Conservation (phyloP, 1,139 yeast species). For the Magnusiomyces fungicola region DNA sequence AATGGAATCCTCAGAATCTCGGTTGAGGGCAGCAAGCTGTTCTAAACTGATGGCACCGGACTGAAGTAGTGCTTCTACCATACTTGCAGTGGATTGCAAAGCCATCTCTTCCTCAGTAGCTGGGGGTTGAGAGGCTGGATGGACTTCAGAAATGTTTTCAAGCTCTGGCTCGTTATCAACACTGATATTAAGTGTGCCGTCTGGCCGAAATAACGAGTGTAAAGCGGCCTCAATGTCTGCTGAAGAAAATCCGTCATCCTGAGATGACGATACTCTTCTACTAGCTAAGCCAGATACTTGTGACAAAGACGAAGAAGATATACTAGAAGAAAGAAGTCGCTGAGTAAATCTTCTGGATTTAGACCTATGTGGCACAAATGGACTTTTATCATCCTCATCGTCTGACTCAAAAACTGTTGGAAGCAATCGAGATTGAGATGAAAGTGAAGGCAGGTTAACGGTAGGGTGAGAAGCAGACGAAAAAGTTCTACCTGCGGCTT, state of each 20-base stretch:
- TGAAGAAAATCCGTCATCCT: background rate
- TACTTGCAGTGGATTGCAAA: constrained; percentile 8
- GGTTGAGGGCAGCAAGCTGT: constrained; percentile 3
- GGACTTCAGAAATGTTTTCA: background rate
- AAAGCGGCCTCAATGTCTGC: constrained; percentile 6
- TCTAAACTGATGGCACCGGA: constrained; percentile 10
- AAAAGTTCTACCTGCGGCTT: background rate
- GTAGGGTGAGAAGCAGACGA: background rate
- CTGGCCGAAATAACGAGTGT: background rate
- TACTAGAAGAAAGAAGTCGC: too few relatives aligned
- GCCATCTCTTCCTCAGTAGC: constrained; percentile 9
- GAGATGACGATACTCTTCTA: background rate
- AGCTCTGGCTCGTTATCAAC: background rate
- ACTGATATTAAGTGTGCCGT: background rate
- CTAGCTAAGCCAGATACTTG: background rate
- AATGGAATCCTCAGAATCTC: background rate
- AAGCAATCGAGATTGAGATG: constrained; percentile 21
- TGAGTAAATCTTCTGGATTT: too few relatives aligned
- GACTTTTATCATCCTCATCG: background rate
- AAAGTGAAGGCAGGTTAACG: too few relatives aligned
- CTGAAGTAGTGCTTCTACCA: constrained; percentile 11
- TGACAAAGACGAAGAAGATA: background rate
- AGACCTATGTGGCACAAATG: background rate
- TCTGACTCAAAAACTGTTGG: background rate
- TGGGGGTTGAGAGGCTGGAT: background rate